Conservation (phyloP, 148 eudicot species). For the Gaultheria prostrata region DNA sequence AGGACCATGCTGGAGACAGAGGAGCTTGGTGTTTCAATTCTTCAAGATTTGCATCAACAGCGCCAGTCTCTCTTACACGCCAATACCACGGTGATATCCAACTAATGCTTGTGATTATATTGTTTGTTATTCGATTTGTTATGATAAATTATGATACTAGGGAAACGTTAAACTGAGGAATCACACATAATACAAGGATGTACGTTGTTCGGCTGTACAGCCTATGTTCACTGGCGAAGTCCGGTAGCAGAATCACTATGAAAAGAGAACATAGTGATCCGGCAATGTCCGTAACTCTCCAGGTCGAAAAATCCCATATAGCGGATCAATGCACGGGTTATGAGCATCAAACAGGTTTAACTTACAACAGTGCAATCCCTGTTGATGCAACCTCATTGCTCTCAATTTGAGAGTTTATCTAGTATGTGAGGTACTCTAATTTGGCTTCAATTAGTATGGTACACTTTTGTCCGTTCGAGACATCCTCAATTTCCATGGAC, state of each 20-base stretch:
- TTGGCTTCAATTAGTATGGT: neutral
- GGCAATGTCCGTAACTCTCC: neutral
- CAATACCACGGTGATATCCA: constrained; percentile 36
- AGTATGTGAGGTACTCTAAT: neutral
- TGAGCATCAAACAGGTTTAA: neutral
- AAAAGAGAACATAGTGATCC: neutral
- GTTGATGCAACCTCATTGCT: neutral
- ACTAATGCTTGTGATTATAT: neutral
- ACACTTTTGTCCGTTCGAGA: neutral
- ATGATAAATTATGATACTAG: neutral
- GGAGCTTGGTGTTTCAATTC: constrained; percentile 58
- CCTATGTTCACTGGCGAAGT: neutral
- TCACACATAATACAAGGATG: neutral
- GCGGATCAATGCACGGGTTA: neutral
- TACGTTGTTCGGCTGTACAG: neutral
- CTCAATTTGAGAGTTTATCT: neutral
- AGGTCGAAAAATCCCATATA: neutral
- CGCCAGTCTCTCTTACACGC: constrained; percentile 55
- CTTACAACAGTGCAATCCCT: neutral
- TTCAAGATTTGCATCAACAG: constrained; percentile 53
- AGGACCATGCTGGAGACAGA: constrained; percentile 62
- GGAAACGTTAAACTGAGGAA: neutral
- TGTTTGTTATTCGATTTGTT: neutral
- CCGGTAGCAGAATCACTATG: neutral
- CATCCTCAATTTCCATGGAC: neutral